Conservation (phyloP, 176 grass and related monocot genomes). For the Avena eriantha region DNA sequence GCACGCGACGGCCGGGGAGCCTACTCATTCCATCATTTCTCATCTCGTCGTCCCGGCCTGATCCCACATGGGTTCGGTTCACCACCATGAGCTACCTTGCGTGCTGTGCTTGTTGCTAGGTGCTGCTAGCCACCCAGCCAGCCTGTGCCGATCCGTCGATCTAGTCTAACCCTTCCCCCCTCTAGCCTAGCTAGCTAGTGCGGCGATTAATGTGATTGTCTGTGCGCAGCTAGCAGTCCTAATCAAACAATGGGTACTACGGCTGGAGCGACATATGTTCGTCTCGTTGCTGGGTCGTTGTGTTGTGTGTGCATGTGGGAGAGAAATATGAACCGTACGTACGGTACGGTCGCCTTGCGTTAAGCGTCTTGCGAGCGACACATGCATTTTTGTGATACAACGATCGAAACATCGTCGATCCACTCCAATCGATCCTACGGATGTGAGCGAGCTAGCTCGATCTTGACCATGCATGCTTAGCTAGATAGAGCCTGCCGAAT, state of each 20-base stretch:
- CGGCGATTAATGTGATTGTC: slow-evolving; percentile 3
- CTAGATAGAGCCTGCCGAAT: neutral
- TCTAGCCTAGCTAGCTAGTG: neutral
- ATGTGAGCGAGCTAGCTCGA: neutral
- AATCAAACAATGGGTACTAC: neutral
- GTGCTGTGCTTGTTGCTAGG: neutral
- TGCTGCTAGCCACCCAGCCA: neutral
- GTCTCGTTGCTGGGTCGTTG: neutral
- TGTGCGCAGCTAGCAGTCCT: neutral
- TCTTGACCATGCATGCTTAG: neutral
- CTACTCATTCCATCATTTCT: neutral
- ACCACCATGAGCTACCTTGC: neutral
- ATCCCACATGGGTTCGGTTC: neutral
- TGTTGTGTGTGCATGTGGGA: neutral
- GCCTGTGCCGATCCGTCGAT: neutral
- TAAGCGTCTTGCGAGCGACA: too few species aligned
- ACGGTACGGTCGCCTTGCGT: neutral
- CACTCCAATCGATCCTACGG: too few species aligned
- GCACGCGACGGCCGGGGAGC: slow-evolving; percentile 14
- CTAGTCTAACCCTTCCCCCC: neutral
- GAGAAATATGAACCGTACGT: neutral
- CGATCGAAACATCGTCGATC: neutral
- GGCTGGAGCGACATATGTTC: neutral
- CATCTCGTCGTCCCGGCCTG: neutral
- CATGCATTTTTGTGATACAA: neutral